A percentile compares a stretch with the other conserved stretches of the same genome.
phyloP scores from a whole-genome alignment of 306 rosid species.

The Sphenostylis stenocarpa region DNA sequence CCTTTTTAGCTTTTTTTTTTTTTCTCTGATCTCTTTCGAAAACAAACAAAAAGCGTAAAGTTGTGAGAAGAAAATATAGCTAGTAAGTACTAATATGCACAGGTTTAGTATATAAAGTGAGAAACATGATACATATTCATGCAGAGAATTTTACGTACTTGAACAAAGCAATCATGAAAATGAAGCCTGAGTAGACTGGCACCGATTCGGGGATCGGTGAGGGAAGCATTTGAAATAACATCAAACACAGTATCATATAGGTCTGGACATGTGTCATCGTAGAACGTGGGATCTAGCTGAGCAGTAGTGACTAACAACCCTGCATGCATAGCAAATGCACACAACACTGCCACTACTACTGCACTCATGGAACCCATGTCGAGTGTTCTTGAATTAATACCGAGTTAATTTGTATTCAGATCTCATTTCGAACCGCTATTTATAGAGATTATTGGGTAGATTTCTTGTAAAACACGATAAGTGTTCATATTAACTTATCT shows the following conservation, averaged over 20 bases:
- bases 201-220: constrained; percentile 36
- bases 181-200: constrained; percentile 57
- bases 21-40: neutral
- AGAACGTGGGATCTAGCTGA: constrained; percentile 33
- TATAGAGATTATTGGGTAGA: constrained; percentile 10
- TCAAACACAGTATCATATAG: neutral
- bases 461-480: neutral
- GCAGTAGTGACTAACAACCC: constrained; percentile 5
- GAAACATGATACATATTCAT: neutral
- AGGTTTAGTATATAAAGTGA: neutral
- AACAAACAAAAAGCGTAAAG: neutral
- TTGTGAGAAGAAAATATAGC: neutral
- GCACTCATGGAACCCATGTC: neutral
- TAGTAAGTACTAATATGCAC: neutral
- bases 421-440: neutral
- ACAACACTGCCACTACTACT: constrained; percentile 1
- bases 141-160: constrained; percentile 8
- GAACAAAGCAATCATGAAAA: constrained; percentile 68
- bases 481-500: neutral
- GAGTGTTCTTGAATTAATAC: neutral
- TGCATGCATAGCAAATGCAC: neutral
- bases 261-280: constrained; percentile 31
- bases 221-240: constrained; percentile 21
- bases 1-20: no score
- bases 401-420: neutral